Evolutionary conservation across 2,329 filamentous ascomycete genomes (phyloP), one percentile per base, ranked within the genome.

Genomic region (Exophiala spinifera): DNA sequence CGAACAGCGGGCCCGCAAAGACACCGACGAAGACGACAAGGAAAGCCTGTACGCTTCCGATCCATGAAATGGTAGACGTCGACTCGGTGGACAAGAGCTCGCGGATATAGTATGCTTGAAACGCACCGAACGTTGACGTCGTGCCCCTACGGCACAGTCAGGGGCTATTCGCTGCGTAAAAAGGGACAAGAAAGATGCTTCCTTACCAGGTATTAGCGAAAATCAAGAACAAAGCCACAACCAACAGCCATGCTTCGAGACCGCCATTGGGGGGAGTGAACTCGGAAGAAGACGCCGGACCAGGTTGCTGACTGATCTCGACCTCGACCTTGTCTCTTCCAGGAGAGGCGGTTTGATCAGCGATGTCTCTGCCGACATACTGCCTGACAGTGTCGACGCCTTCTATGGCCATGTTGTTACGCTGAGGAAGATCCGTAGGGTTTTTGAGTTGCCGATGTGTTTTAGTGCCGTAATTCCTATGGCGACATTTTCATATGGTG

Each of bases 11-110:
- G 1, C 74, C 74, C 1, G 70, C 68, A 15, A 74, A 62, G 56
- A 72, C 67, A 23, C 73, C 74, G 11, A 72, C 60, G 17, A 66
- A 65, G 51, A 74, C 74, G 31, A 74, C 64, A 1, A 71, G 64
- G 11, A 72, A 68, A 51, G 72, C 69, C 47, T 74, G 72, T 40
- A 74, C 60, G 19, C 67, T 70, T 3, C 73, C 73, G 17, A 75
- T 71, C 73, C 73, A 75, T 0, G 72, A 72, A 1, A 75, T 72
- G 13, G 69, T 64, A 0, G 68, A 70, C 54, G 73, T 66, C 8
- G 69, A 65, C 28, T 65, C 33, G 15, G 39, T 46, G 10, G 52
- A 23, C 3, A 65, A 52, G 2, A 58, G 51, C 34, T 57, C 50
- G 10, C 50, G 43, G 46, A 64, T 39, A 19, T 66, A 66, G 46